Base-by-base conservation (phyloP, 495 filamentous ascomycete species). In the Hypoxylon crocopeplum region DNA sequence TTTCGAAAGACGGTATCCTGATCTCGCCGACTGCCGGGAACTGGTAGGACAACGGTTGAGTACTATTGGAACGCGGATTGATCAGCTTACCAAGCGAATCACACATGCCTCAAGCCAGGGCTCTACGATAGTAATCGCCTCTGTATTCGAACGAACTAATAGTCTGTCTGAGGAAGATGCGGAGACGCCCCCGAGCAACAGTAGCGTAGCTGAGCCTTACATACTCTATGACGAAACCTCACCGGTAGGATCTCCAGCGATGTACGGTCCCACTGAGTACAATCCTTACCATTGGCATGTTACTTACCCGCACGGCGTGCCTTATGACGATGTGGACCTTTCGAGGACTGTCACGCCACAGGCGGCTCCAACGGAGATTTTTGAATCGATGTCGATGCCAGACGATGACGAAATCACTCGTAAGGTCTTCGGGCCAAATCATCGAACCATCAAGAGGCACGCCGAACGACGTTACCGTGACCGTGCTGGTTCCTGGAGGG, bases 111-210 rank as follows among this genome's bases (percentile, higher is more conserved):
- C 65, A 71, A 44, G 60, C 66, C 39, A 78, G 71, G 30, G 68
- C 10, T 77, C 73, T 2, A 78, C 72, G 4, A 79, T 78, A 17
- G 72, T 68, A 32, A 73, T 85, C 30, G 78, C 81, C 2, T 91
- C 88, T 0, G 86, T 92, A 3, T 92, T 92, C 59, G 87, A 91
- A 65, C 79, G 86, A 15, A 83, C 85, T 1, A 90, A 84, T 50
- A 88, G 86, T 68, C 81, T 81, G 6, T 88, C 87, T 0, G 81
- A 84, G 29, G 72, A 70, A 2, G 77, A 78, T 48, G 71, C 71
- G 3, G 59, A 59, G 0, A 72, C 71, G 1, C 56, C 71, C 13
- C 69, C 70, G n/a, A 74, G 71, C 29, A 62, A 71, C 13, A 69
- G 54, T 36, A 79, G 74, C 42, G 48, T 70, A 19, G 47, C 44